Conservation (phyloP, 495 filamentous ascomycete species). For the Clavariopsis aquatica region DNA sequence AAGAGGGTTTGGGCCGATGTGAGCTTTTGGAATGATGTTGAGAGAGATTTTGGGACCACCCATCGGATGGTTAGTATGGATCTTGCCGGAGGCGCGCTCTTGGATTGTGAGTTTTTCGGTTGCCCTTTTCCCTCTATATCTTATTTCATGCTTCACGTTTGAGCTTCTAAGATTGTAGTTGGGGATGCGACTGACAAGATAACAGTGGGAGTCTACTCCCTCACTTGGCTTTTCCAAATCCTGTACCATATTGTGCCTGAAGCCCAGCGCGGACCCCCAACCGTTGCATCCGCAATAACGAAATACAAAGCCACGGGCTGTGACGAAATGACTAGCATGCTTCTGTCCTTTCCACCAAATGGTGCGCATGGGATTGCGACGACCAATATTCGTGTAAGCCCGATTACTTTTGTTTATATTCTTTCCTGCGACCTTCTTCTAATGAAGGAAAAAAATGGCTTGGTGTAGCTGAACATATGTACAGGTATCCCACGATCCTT, state of each 20-base stretch:
- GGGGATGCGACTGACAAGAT: background rate
- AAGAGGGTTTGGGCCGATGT: slow-evolving; percentile 75
- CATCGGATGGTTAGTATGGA: slow-evolving; percentile 87
- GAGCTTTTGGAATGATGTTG: slow-evolving; percentile 54
- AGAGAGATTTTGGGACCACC: slow-evolving; percentile 53
- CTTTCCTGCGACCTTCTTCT: slow-evolving; percentile 62
- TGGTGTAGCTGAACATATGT: background rate
- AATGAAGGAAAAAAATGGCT: slow-evolving; percentile 17
- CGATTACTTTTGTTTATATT: background rate
- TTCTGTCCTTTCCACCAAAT: slow-evolving; percentile 69
- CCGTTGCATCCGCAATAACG: slow-evolving; percentile 64
- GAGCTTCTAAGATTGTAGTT: background rate
- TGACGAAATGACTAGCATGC: slow-evolving; percentile 78
- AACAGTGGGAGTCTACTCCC: slow-evolving; percentile 77
- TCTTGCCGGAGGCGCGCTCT: slow-evolving; percentile 78
- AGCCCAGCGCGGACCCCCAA: slow-evolving; percentile 54
- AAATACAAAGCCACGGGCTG: slow-evolving; percentile 78
- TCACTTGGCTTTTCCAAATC: slow-evolving; percentile 93
- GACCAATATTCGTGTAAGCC: slow-evolving; percentile 61
- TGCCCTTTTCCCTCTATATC: background rate
- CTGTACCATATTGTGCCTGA: slow-evolving; percentile 73
- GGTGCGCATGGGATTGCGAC: slow-evolving; percentile 74
- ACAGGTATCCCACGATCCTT: slow-evolving; percentile 47
- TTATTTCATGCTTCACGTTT: background rate
- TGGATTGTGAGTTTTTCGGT: slow-evolving; percentile 62